Evolutionary conservation across 2,329 filamentous ascomycete species (phyloP).

Genomic region (Neofusicoccum laricinum): DNA sequence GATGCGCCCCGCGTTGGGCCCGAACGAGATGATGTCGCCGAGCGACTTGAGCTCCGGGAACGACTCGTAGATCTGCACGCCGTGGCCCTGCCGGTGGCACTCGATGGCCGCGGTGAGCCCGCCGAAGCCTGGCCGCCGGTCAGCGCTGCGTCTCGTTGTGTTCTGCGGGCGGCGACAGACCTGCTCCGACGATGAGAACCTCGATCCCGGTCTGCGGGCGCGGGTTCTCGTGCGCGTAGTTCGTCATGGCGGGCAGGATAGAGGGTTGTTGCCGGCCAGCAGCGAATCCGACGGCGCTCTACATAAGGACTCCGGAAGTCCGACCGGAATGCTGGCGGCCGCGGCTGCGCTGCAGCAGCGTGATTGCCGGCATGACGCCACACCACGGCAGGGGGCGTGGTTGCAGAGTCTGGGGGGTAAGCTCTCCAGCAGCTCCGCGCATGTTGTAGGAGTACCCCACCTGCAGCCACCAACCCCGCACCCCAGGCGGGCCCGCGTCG

Average conservation of each 20-base stretch:
- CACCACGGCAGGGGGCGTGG: constrained; percentile 15
- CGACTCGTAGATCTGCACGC: constrained; percentile 57
- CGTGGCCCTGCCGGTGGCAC: constrained; percentile 60
- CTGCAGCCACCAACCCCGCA: neutral
- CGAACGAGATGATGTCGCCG: constrained; percentile 63
- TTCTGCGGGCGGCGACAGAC: constrained; percentile 26
- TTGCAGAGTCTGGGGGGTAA: constrained; percentile 16
- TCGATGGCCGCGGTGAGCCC: constrained; percentile 63
- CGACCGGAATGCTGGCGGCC: constrained; percentile 20
- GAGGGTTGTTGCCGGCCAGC: too few relatives aligned
- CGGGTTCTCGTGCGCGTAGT: constrained; percentile 19
- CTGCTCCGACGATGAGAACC: constrained; percentile 49
- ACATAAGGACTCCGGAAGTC: neutral
- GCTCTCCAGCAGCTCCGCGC: neutral
- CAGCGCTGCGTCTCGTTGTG: neutral
- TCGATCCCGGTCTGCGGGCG: constrained; percentile 48
- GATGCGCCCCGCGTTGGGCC: constrained; percentile 60
- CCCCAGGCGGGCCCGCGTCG: neutral
- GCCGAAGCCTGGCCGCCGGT: constrained; percentile 51
- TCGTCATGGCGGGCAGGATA: neutral
- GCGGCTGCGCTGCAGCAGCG: constrained; percentile 22
- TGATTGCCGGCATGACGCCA: constrained; percentile 14
- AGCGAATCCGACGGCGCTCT: neutral
- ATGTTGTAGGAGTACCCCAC: constrained; percentile 6
- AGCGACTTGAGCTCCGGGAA: constrained; percentile 57